phyloP scores from a whole-genome alignment of 306 rosid species.

The Cercis canadensis region DNA sequence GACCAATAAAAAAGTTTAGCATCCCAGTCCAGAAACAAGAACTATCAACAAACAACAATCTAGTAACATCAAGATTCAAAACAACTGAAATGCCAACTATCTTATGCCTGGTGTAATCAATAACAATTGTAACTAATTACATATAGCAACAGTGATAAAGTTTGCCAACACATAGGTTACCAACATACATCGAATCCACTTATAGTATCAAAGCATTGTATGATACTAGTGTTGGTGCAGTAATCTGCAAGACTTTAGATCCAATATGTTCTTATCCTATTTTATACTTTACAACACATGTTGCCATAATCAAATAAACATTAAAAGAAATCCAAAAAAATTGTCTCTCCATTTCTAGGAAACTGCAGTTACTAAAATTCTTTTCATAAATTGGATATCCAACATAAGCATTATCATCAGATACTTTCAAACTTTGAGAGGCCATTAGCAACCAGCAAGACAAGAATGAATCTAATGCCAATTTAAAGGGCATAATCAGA shows the following conservation, averaged over 20 bases:
- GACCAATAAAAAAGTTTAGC: conserved; percentile 6
- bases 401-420: conserved; percentile 7
- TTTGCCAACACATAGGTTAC: not conserved
- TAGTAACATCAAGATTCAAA: conserved; percentile 13
- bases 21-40: conserved; percentile 1
- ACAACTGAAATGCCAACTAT: conserved; percentile 16
- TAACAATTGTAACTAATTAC: not conserved
- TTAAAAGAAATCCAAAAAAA: not conserved
- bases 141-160: conserved; percentile 17
- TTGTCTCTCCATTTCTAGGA: conserved; percentile 2
- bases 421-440: conserved; percentile 30
- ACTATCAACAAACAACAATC: conserved; percentile 28
- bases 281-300: too few relatives aligned
- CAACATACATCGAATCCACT: not conserved
- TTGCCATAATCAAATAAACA: conserved; percentile 14
- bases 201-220: too few relatives aligned
- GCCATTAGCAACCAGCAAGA: conserved; percentile 1
- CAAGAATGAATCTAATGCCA: conserved; percentile 17
- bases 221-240: too few relatives aligned
- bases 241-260: conserved; percentile 7
- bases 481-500: conserved; percentile 33
- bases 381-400: not conserved
- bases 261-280: conserved; percentile 14
- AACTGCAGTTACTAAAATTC: conserved; percentile 20
- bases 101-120: conserved; percentile 22